These are phyloP conservation scores for Penicillium longicatenatum DNA, from an alignment of 495 filamentous ascomycete genomes.

Conservation along the genomic window DNA sequence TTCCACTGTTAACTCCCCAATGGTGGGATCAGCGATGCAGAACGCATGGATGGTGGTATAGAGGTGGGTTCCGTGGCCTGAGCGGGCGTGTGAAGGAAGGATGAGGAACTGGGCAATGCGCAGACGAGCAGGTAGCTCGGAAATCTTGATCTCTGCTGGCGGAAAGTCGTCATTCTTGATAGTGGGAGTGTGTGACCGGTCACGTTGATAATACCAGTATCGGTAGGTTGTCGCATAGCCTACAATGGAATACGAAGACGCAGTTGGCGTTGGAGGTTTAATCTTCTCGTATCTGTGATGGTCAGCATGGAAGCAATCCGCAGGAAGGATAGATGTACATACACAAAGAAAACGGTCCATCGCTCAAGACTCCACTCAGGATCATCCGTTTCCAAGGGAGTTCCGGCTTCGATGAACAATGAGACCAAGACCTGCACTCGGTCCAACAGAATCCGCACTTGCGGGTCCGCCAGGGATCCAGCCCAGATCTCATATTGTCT, in stretches of 20 bases:
- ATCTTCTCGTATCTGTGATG: slow-evolving; percentile 64
- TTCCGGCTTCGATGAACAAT: slow-evolving; percentile 90
- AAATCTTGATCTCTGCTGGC: slow-evolving; percentile 39
- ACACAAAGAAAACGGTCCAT: slow-evolving; percentile 87
- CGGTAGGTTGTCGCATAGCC: slow-evolving; percentile 90
- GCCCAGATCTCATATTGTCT: slow-evolving; percentile 64
- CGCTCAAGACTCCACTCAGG: slow-evolving; percentile 70
- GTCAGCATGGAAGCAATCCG: slow-evolving; percentile 9
- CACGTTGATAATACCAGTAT: slow-evolving; percentile 54
- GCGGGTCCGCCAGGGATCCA: slow-evolving; percentile 55
- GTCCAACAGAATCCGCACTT: slow-evolving; percentile 64
- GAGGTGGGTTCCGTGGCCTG: slow-evolving; percentile 76
- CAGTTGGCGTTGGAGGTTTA: slow-evolving; percentile 43
- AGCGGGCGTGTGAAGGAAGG: slow-evolving; percentile 81
- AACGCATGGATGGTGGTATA: slow-evolving; percentile 74
- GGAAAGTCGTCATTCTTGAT: slow-evolving; percentile 47
- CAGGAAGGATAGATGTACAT: slow-evolving; percentile 16
- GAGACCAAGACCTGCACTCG: slow-evolving; percentile 83
- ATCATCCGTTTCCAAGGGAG: slow-evolving; percentile 69
- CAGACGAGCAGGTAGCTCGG: slow-evolving; percentile 64
- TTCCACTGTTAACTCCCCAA: slow-evolving; percentile 88
- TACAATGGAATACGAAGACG: slow-evolving; percentile 68
- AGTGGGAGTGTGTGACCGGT: slow-evolving; percentile 28
- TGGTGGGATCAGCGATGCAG: slow-evolving; percentile 61
- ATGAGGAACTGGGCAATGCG: slow-evolving; percentile 95